Base-by-base conservation (phyloP, 2,329 filamentous ascomycete species). In the Colletotrichum acutatum region DNA sequence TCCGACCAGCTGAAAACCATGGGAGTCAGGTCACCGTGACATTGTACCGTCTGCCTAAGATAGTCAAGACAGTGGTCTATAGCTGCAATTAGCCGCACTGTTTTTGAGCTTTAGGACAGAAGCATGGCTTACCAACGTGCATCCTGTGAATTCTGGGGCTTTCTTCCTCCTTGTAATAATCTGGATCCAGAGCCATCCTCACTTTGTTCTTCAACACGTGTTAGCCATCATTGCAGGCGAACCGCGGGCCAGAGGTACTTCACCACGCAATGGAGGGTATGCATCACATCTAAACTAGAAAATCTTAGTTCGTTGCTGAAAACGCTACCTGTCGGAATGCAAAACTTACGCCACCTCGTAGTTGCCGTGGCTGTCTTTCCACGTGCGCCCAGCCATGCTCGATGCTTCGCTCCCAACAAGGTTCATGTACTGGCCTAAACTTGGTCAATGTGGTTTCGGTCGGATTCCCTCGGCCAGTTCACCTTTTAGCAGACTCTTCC, bases 1-100 rank as follows among this genome's bases (percentile, higher is more conserved):
- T 74, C 72, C 22, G 34, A 32, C 64, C 61, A 56, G 62, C 52
- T 49, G 6, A 57, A 66, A 11, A 24, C 53, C n/a, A 66, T 56
- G 0, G 54, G 63, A 8, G 37, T 68, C 11, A 61, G 30, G 56
- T 68, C 57, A 14, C 56, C 42, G 37, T 68, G 56, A 11, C 57
- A 68, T 26, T 60, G 42, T 28, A 68, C 37, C 2, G 42, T 24
- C 42, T 68, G 57, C 26, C 57, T 56, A 12, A 68, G 54, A 34
- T 61, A 61, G 37, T 68, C 57, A 16, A 68, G 26, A 42, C 57
- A 68, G 34, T 66, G 64, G 32, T 59, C 57, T 59, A 24, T 22
- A 7, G 22, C 34, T 24, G 14, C n/a, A 3, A 8, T 37, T 42
- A 22, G n/a, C 32, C 22, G 32, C 30, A 30, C 2, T 16, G 0